phyloP scores from a whole-genome alignment of 441 rosid species.

The Monsonia emarginata region DNA sequence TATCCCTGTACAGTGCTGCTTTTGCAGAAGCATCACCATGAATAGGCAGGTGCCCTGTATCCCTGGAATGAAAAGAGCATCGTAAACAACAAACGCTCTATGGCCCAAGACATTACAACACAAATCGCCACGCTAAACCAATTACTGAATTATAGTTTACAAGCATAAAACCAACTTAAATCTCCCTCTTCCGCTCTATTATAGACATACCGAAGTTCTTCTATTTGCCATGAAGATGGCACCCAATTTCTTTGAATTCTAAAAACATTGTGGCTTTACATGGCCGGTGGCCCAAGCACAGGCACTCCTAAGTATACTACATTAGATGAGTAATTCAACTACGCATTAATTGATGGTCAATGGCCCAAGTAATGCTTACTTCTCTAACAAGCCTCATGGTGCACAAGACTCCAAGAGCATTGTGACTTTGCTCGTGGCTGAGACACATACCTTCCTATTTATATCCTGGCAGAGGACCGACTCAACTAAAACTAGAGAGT shows the following conservation, averaged over 20 bases:
- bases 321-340: background rate
- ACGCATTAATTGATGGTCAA: background rate
- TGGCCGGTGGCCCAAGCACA: background rate
- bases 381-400: background rate
- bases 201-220: background rate
- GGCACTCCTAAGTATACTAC: background rate
- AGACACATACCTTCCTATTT: background rate
- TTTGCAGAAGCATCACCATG: slow-evolving; percentile 76
- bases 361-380: background rate
- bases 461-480: background rate
- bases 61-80: slow-evolving; percentile 28
- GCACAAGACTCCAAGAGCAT: too few relatives aligned
- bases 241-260: background rate
- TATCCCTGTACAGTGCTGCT: slow-evolving; percentile 55
- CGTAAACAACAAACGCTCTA: background rate
- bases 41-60: slow-evolving; percentile 43
- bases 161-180: background rate
- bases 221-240: background rate
- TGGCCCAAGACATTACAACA: background rate
- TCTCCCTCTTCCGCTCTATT: background rate
- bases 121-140: too few relatives aligned
- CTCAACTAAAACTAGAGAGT: background rate
- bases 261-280: background rate
- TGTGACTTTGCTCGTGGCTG: too few relatives aligned
- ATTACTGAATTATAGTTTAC: background rate